Evolutionary conservation across 768 basidiomycete genomes (phyloP).

Genomic region (Tulasnella sp.): DNA sequence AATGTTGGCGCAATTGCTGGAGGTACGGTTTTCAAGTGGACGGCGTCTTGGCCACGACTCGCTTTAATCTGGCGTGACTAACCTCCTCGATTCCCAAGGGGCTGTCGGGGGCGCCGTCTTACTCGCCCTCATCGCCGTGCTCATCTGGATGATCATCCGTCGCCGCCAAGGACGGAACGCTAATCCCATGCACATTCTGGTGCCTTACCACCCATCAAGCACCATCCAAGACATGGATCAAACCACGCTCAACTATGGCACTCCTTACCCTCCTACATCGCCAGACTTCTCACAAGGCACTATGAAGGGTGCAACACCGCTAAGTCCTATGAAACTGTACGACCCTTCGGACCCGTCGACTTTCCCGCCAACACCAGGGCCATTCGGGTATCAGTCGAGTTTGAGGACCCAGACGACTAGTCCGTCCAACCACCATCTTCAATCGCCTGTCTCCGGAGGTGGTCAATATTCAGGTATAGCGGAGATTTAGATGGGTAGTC

Average conservation of each 20-base stretch:
- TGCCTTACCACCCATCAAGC: background rate
- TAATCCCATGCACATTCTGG: background rate
- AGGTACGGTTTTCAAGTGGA: background rate
- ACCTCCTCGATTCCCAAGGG: background rate
- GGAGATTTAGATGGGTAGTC: background rate
- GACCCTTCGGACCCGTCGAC: constrained; percentile 1
- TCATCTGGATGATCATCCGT: background rate
- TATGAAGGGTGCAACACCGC: background rate
- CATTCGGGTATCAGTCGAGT: background rate
- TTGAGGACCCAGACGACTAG: background rate
- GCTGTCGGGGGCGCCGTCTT: background rate
- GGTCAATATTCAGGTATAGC: background rate
- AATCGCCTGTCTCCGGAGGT: background rate
- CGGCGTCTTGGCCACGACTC: too few relatives aligned
- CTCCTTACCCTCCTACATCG: background rate
- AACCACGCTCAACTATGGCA: background rate
- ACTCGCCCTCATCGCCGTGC: background rate
- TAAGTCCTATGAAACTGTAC: background rate
- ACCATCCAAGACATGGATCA: background rate
- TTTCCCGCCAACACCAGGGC: background rate
- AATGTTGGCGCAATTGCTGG: constrained; percentile 3
- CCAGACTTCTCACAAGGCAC: background rate
- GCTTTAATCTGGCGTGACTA: too few relatives aligned
- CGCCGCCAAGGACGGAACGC: background rate
- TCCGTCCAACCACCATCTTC: background rate